Evolutionary conservation across 2,329 filamentous ascomycete species (phyloP), one percentile per base, ranked within the genome.

Genomic region (Diaporthe sp.): DNA sequence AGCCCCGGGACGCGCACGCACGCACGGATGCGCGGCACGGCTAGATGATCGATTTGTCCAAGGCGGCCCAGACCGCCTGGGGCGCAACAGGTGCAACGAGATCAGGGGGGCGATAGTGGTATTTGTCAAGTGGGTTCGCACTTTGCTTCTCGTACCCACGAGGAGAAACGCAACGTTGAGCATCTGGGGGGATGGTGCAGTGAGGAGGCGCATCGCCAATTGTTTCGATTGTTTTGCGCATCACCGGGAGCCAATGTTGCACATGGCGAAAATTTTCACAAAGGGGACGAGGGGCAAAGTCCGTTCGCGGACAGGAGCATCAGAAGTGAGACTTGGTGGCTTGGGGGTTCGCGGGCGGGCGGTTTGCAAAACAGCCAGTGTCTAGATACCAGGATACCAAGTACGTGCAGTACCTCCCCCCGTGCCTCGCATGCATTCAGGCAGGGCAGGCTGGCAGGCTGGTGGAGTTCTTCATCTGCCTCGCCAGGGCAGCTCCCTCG

Each of bases 301-400:
- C 61, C 40, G 61, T 50, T 52, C 64, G 64, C 64, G 61, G 15
- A 42, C 40, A 19, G 17, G 38, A 45, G 47, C n/a, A n/a, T 19
- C 30, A 10, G 5, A 67, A 67, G 28, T 67, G 64, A 67, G 64
- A 67, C 64, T 67, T 30, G 64, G 64, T 45, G 64, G 64, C 60
- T 66, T 66, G 42, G 60, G 17, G 40, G 38, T 17, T 15, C 6
- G 52, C 4, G 52, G 52, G 30, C 30, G 55, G 60, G 60, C 61
- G 28, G 22, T 25, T 35, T 25, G 28, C 61, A 28, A 50, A 50
- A 66, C 42, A 67, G 61, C 61, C 42, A 67, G 7, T 17, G 19
- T 15, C n/a, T n/a, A n/a, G n/a, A n/a, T n/a, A n/a, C n/a, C n/a
- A n/a, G n/a, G n/a, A n/a, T n/a, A n/a, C n/a, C n/a, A n/a, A n/a